Conservation (phyloP, 148 eudicot genomes). For the Arctostaphylos glauca region DNA sequence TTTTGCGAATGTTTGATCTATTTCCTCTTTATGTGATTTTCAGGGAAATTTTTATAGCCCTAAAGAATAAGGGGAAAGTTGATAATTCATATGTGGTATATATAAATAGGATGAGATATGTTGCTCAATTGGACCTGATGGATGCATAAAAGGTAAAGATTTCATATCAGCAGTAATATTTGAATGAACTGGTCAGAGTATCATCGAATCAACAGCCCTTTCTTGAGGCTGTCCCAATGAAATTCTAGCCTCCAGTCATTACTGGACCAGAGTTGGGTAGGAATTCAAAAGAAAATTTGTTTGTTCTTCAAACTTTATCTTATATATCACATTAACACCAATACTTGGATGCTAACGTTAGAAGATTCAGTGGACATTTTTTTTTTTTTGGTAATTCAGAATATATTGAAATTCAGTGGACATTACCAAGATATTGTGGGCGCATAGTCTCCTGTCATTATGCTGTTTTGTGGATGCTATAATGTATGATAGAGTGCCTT, state of each 20-base stretch:
- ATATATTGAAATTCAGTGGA: conserved; percentile 10
- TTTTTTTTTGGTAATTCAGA: no score
- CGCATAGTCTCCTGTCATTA: not conserved
- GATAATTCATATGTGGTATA: conserved; percentile 14
- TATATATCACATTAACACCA: not conserved
- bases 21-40: not conserved
- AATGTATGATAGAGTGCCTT: not conserved
- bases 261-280: no score
- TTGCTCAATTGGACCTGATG: not conserved
- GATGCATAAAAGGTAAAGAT: not conserved
- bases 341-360: not conserved
- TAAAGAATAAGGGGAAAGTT: not conserved
- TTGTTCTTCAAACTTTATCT: not conserved
- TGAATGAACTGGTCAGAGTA: not conserved
- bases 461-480: not conserved
- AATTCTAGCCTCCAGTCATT: conserved; percentile 6
- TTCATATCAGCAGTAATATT: not conserved
- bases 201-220: conserved; percentile 1
- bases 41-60: not conserved
- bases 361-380: conserved; percentile 1
- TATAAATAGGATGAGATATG: conserved; percentile 3
- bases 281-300: not conserved
- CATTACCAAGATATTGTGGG: conserved; percentile 9
- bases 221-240: conserved; percentile 14
- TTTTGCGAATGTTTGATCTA: not conserved